Conservation (phyloP, 805 yeast genomes). For the Nakazawaea ernobii region DNA sequence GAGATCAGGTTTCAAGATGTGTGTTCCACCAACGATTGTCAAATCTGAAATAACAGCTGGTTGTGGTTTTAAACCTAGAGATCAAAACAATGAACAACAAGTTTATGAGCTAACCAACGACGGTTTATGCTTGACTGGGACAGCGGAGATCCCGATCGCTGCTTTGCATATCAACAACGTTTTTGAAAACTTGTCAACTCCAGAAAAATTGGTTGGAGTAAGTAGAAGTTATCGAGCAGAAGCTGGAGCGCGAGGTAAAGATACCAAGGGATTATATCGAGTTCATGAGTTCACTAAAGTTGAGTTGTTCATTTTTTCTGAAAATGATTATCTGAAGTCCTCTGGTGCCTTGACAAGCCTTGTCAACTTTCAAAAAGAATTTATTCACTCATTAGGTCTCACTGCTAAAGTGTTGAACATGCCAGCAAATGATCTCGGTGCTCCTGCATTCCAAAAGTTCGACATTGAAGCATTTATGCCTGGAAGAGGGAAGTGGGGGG, state of each 20-base stretch:
- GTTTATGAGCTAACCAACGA: slow-evolving; percentile 56
- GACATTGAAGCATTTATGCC: slow-evolving; percentile 99
- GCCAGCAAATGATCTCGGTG: slow-evolving; percentile 89
- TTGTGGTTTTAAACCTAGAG: slow-evolving; percentile 94
- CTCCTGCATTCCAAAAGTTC: slow-evolving; percentile 86
- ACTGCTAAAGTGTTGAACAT: slow-evolving; percentile 77
- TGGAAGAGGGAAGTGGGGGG: slow-evolving; percentile 91
- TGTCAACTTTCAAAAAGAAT: slow-evolving; percentile 55
- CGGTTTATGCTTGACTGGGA: slow-evolving; percentile 73
- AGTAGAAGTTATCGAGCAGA: slow-evolving; percentile 90
- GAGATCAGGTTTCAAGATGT: slow-evolving; percentile 58
- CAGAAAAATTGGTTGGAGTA: slow-evolving; percentile 66
- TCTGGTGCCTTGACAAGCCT: slow-evolving; percentile 51
- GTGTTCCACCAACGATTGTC: slow-evolving; percentile 83
- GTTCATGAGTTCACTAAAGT: slow-evolving; percentile 97
- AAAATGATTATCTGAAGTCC: slow-evolving; percentile 28
- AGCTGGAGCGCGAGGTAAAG: slow-evolving; percentile 94
- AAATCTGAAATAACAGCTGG: slow-evolving; percentile 72
- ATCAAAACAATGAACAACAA: slow-evolving; percentile 80
- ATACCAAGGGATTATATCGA: slow-evolving; percentile 85
- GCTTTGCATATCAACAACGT: slow-evolving; percentile 58
- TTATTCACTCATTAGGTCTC: slow-evolving; percentile 65
- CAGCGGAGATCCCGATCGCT: slow-evolving; percentile 94
- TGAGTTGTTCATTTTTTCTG: slow-evolving; percentile 78
- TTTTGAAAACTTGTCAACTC: slow-evolving; percentile 37